These are phyloP conservation scores for Wickerhamiella cacticola DNA, from an alignment of 805 yeast genomes.

Conservation along the genomic window DNA sequence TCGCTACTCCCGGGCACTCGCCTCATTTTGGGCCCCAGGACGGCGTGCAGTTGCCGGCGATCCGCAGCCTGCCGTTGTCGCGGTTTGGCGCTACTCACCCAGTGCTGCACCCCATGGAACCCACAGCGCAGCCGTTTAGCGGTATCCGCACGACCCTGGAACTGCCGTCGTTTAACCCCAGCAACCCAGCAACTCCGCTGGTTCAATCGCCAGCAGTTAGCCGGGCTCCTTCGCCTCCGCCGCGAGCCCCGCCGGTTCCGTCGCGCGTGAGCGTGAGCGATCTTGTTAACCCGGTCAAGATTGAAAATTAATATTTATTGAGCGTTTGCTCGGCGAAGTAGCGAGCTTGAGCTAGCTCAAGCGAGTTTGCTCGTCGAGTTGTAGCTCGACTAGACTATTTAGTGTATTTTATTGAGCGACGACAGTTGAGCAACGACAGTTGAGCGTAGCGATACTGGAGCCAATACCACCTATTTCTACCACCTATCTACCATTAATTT, in stretches of 20 bases:
- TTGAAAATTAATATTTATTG: conserved; percentile 8
- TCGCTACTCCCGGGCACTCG: conserved; percentile 36
- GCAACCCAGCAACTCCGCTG: conserved; percentile 12
- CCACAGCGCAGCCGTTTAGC: conserved; percentile 12
- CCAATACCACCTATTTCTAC: too few species aligned
- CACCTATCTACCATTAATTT: too few species aligned
- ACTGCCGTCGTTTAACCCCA: conserved; percentile 7
- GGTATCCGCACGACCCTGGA: conserved; percentile 13
- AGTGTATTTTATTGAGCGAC: too few species aligned
- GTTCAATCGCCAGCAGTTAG: conserved; percentile 11
- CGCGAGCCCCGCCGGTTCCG: background rate
- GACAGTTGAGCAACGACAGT: too few species aligned
- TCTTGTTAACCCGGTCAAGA: conserved; percentile 16
- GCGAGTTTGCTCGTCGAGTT: too few species aligned
- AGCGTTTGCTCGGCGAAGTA: too few species aligned
- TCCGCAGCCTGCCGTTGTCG: conserved; percentile 28
- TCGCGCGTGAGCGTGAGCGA: conserved; percentile 18
- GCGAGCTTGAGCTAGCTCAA: too few species aligned
- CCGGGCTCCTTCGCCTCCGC: conserved; percentile 19
- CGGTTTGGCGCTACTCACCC: conserved; percentile 10
- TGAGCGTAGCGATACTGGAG: too few species aligned
- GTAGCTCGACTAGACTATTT: too few species aligned
- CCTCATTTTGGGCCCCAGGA: conserved; percentile 33
- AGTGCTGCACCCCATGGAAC: conserved; percentile 14
- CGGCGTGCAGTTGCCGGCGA: conserved; percentile 30